phyloP scores from a whole-genome alignment of 495 filamentous ascomycete genomes.

The Bombardia bombarda region DNA sequence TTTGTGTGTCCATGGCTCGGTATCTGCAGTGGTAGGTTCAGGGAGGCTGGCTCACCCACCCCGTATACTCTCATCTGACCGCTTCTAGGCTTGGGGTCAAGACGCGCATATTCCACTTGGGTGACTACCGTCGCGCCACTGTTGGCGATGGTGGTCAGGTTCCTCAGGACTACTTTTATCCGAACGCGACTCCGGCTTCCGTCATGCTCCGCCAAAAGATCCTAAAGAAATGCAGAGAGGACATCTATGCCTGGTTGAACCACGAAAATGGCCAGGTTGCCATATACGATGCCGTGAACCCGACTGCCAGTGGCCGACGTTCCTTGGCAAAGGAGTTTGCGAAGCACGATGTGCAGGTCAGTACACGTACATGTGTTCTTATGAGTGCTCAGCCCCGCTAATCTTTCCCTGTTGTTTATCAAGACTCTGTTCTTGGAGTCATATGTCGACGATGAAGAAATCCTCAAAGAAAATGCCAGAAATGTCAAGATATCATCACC shows the following conservation, averaged over 20 bases:
- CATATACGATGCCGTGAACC: slow-evolving; percentile 99
- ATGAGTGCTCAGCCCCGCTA: too few species aligned
- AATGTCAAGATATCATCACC: slow-evolving; percentile 98
- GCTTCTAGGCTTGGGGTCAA: slow-evolving; percentile 82
- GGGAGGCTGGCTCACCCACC: too few species aligned
- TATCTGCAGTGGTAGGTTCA: slow-evolving; percentile 81
- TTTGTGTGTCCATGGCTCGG: slow-evolving; percentile 87
- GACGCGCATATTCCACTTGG: slow-evolving; percentile 93
- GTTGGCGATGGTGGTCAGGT: slow-evolving; percentile 80
- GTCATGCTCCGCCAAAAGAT: slow-evolving; percentile 92
- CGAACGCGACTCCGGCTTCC: slow-evolving; percentile 83
- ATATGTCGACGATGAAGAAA: slow-evolving; percentile 81
- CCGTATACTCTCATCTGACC: background rate
- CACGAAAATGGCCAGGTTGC: slow-evolving; percentile 97
- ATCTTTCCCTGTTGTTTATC: slow-evolving; percentile 1
- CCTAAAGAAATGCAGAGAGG: slow-evolving; percentile 91
- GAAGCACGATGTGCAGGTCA: slow-evolving; percentile 87
- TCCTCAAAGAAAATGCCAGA: slow-evolving; percentile 95
- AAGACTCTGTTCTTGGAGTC: slow-evolving; percentile 96
- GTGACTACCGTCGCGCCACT: slow-evolving; percentile 90
- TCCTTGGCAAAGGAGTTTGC: slow-evolving; percentile 91
- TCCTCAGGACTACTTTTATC: slow-evolving; percentile 95
- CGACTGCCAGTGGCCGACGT: slow-evolving; percentile 70
- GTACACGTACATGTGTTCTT: slow-evolving; percentile 6
- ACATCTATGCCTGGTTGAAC: slow-evolving; percentile 92